Percentiles rank a stretch among this genome's conserved stretches.
These are phyloP conservation scores for Paecilomyces sp. DNA, from an alignment of 2,329 filamentous ascomycete genomes.

Conservation along the genomic window DNA sequence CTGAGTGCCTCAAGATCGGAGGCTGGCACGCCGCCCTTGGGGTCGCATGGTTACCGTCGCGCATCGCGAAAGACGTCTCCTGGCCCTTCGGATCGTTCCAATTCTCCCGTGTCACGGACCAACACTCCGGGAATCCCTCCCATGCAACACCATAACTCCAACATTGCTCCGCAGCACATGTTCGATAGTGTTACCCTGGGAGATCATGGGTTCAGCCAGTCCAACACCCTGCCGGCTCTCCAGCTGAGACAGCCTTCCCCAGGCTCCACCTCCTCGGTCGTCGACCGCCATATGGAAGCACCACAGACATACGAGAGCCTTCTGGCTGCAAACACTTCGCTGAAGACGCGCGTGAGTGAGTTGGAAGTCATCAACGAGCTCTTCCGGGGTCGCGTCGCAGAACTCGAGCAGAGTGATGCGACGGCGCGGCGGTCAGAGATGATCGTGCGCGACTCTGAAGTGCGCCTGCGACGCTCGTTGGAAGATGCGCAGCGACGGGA, in stretches of 20 bases:
- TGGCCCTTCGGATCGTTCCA: conserved; percentile 64
- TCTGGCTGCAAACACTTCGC: conserved; percentile 68
- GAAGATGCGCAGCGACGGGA: conserved; percentile 74
- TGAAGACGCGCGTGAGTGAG: conserved; percentile 94
- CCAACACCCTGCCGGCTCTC: conserved; percentile 42
- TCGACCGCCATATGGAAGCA: conserved; percentile 59
- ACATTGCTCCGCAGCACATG: conserved; percentile 66
- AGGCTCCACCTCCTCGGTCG: conserved; percentile 49
- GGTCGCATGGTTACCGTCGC: conserved; percentile 53
- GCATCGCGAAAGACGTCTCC: conserved; percentile 66
- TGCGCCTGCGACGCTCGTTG: conserved; percentile 54
- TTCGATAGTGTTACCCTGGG: conserved; percentile 67
- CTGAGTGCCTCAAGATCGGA: conserved; percentile 52
- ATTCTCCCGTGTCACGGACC: conserved; percentile 73
- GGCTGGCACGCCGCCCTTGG: conserved; percentile 49
- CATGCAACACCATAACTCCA: conserved; percentile 51
- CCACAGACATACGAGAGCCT: conserved; percentile 75
- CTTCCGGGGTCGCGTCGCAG: conserved; percentile 64
- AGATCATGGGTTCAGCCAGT: conserved; percentile 58
- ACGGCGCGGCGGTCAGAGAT: conserved; percentile 56
- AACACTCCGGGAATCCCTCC: conserved; percentile 61
- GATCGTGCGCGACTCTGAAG: conserved; percentile 48
- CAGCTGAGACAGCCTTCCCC: conserved; percentile 54
- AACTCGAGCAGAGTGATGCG: conserved; percentile 70
- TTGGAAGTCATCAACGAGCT: conserved; percentile 90